These are phyloP conservation scores for Aspergillus bridgeri DNA, from an alignment of 495 filamentous ascomycete species.

Conservation along the genomic window DNA sequence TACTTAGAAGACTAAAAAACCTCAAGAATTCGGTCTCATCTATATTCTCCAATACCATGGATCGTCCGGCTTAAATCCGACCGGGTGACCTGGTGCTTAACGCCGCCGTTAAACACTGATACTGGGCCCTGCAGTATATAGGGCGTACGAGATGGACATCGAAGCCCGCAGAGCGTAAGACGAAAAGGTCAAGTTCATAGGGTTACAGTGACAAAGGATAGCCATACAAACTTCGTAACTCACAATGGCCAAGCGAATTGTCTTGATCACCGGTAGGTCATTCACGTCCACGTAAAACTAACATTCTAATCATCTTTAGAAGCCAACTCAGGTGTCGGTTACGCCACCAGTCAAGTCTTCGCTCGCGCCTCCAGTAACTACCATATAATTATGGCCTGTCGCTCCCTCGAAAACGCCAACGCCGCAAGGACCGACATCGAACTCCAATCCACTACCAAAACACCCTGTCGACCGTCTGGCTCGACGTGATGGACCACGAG, in stretches of 20 bases:
- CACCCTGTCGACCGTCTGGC: not conserved
- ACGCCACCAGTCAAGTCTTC: not conserved
- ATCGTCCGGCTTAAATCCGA: too few relatives aligned
- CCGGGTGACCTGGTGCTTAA: too few relatives aligned
- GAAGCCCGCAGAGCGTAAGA: too few relatives aligned
- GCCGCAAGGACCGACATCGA: not conserved
- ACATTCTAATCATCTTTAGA: not conserved
- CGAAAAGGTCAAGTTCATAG: too few relatives aligned
- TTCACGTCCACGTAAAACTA: not conserved
- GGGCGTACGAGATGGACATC: too few relatives aligned
- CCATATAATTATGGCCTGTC: not conserved
- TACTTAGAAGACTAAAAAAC: too few relatives aligned
- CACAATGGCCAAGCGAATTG: not conserved
- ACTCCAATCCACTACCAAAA: not conserved
- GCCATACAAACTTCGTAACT: too few relatives aligned
- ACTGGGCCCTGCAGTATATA: too few relatives aligned
- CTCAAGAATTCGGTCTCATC: too few relatives aligned
- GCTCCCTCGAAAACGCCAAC: not conserved
- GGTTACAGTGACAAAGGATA: too few relatives aligned
- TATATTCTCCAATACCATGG: too few relatives aligned
- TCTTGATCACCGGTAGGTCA: not conserved
- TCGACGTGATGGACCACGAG: not conserved
- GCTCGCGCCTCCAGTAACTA: not conserved
- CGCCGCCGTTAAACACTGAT: too few relatives aligned
- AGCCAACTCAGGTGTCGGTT: slow-evolving; percentile 2